phyloP scores from a whole-genome alignment of 495 filamentous ascomycete species.

The Trypethelium eluteriae region DNA sequence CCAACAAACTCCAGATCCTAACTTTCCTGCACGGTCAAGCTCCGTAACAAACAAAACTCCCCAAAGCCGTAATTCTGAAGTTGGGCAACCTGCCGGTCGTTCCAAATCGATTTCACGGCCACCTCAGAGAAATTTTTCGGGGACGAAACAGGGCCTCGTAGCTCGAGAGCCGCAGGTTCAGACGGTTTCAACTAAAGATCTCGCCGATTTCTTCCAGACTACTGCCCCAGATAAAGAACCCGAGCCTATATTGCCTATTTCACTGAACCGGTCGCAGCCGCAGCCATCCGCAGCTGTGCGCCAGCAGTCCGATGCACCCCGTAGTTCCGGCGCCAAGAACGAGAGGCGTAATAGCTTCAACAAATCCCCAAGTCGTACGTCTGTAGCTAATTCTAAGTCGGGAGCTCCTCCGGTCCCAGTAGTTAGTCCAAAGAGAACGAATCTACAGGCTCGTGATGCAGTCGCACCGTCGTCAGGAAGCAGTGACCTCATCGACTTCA shows the following conservation, averaged over 20 bases:
- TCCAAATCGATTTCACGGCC: not conserved
- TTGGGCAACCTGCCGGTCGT: not conserved
- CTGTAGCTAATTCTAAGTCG: not conserved
- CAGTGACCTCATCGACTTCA: constrained; percentile 88
- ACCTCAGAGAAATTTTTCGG: not conserved
- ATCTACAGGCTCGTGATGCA: constrained; percentile 66
- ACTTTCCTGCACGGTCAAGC: not conserved
- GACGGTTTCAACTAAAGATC: constrained; percentile 60
- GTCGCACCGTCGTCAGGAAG: constrained; percentile 55
- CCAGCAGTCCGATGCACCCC: not conserved
- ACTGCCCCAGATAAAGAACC: constrained; percentile 56
- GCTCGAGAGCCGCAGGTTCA: constrained; percentile 61
- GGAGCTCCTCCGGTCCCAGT: constrained; percentile 15
- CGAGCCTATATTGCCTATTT: constrained; percentile 10
- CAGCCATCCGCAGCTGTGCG: not conserved
- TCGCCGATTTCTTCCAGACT: constrained; percentile 78
- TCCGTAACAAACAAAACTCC: constrained; percentile 1
- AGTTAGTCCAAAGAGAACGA: constrained; percentile 24
- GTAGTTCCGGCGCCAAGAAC: not conserved
- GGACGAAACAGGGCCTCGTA: constrained; percentile 27
- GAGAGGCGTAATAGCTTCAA: not conserved
- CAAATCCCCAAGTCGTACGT: constrained; percentile 3
- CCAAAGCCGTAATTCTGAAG: not conserved
- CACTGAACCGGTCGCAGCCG: constrained; percentile 18
- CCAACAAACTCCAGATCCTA: not conserved